A percentile compares a stretch with the other conserved stretches of the same genome.
phyloP scores from a whole-genome alignment of 495 filamentous ascomycete genomes.

The Penicillium roqueforti region DNA sequence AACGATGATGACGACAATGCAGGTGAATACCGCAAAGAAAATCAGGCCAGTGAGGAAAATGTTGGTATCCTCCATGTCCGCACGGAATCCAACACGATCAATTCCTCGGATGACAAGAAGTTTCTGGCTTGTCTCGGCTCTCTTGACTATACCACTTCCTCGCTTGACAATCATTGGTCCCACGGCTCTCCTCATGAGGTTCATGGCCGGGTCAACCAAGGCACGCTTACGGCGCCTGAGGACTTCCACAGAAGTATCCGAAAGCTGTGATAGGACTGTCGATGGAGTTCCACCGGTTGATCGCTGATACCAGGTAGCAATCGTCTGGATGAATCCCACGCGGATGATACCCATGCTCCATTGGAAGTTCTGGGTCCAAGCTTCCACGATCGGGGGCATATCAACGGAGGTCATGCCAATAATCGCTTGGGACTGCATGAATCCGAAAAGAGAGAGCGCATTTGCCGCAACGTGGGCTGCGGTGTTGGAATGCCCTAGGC shows the following conservation, averaged over 20 bases:
- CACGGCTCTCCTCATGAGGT: conserved; percentile 43
- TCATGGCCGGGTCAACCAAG: conserved; percentile 34
- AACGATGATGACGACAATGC: conserved; percentile 67
- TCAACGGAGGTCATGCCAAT: conserved; percentile 81
- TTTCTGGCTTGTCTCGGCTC: conserved; percentile 44
- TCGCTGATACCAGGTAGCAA: conserved; percentile 95
- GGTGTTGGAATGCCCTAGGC: conserved; percentile 88
- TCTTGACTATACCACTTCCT: conserved; percentile 33
- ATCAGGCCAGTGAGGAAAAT: conserved; percentile 88
- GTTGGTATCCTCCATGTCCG: conserved; percentile 84
- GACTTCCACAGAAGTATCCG: conserved; percentile 76
- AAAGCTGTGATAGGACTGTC: conserved; percentile 68
- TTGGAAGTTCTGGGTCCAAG: conserved; percentile 98
- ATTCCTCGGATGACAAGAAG: conserved; percentile 78
- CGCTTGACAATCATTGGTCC: conserved; percentile 46
- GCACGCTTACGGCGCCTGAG: conserved; percentile 61
- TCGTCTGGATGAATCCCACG: conserved; percentile 78
- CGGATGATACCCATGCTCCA: conserved; percentile 98
- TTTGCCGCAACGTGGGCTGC: conserved; percentile 94
- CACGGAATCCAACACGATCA: conserved; percentile 81
- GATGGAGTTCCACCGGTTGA: conserved; percentile 86
- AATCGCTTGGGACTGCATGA: conserved; percentile 97
- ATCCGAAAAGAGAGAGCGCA: conserved; percentile 86
- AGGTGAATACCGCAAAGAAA: conserved; percentile 84
- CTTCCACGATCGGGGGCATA: conserved; percentile 82